Base-by-base conservation (phyloP, 345 rosid species). In the Microthlaspi erraticum region DNA sequence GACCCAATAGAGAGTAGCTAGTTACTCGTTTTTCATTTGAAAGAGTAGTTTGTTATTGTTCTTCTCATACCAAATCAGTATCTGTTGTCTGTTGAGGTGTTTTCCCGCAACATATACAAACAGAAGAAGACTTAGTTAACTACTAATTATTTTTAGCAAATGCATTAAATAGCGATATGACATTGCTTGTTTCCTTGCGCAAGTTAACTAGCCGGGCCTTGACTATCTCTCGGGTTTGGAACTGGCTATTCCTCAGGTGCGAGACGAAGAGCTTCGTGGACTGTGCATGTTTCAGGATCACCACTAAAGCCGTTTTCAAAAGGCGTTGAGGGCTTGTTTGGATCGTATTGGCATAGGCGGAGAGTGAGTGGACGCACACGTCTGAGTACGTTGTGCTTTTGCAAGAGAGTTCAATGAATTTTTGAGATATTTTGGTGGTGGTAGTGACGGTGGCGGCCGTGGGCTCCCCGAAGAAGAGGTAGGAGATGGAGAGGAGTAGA, bases 151-250 rank as follows among this genome's bases (percentile, higher is more conserved):
- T 71, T 70, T 81, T 64, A 41, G 84, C 94, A 71, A 63, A 85
- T 45, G 71, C 74, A 52, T 81, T 83, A 51, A 83, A 74, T 71
- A 91, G 71, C 2, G 94, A 75, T 4, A 88, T 75, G 10, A 88
- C 91, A 66, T 88, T 91, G 77, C 95, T 88, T 4, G 92, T 88
- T 52, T 83, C 86, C 46, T 84, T 88, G 23, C 86, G 87, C 26
- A 87, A 83, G 51, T 76, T 78, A 13, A 83, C 80, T 11, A 91
- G 58, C 69, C 76, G 79, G 10, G 58, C 66, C 62, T 78, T 62
- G 10, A 91, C 70, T 2, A 86, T 79, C 29, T 39, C n/a, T n/a
- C n/a, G 67, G 3, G 94, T 96, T 17, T 45, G 83, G 18, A 45
- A 66, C 78, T 85, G 91, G 45, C 85, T 71, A n/a, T 71, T 53